Evolutionary conservation across 1,284 basidiomycete species (phyloP), one percentile per base, ranked within the genome.

Genomic region (Irpex rosettiformis): DNA sequence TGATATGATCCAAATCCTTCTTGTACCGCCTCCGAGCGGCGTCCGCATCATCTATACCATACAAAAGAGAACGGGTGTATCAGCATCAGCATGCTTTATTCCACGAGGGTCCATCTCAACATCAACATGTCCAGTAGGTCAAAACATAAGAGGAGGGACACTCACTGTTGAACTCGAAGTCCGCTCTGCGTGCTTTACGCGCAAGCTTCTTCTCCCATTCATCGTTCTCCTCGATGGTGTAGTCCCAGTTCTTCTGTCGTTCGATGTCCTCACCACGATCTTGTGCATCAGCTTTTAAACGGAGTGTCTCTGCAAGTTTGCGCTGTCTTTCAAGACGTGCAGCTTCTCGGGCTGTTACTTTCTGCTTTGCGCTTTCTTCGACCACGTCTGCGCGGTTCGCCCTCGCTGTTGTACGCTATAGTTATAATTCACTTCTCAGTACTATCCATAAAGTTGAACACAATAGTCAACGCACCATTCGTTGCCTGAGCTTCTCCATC

Each of bases 221-320:
- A 66, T 98, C 94, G 67, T 94, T 96, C 74, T 97, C 94, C 75
- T 97, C 95, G 58, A 97, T 90, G 22, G 88, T 91, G 77, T 92
- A 98, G 67, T 93, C 87, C 94, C 94, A 96, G 68, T 94, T 93
- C 79, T 93, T 93, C 67, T 85, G 82, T 58, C 94, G 78, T 65
- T 88, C 84, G 2, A 85, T 77, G 64, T 88, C 85, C 67, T 89
- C 93, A 11, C 96, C 96, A 0, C 81, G 78, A 61, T 94, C 94
- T 69, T 90, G 88, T 0, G 94, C 93, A 64, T 96, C 93, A 2
- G 91, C 86, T 74, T 96, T 94, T 63, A 86, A 77, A 7, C 94
- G 85, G 61, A 98, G 72, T n/a, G 80, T 86, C 72, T 96, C 94
- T 0, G 94, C 95, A 28, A 98, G 81, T 70, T 89, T 91, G 56